Evolutionary conservation across 2,329 filamentous ascomycete species (phyloP).

Genomic region (Colletotrichum sp.): DNA sequence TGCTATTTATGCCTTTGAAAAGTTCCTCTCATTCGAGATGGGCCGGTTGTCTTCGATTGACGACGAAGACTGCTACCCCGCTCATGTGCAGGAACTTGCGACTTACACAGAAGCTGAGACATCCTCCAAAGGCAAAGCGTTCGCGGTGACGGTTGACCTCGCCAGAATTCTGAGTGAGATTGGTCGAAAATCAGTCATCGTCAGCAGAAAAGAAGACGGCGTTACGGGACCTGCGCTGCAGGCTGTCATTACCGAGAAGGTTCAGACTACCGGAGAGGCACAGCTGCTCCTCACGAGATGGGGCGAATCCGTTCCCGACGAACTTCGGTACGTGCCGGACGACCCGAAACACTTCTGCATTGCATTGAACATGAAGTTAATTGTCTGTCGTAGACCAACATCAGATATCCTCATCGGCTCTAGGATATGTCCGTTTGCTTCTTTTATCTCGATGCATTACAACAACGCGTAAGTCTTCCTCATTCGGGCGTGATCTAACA

Average conservation of each 20-base stretch:
- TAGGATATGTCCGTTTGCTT: constrained; percentile 1
- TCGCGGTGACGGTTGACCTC: background rate
- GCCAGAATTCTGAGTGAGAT: constrained; percentile 12
- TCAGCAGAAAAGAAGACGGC: constrained; percentile 4
- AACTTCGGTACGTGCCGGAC: background rate
- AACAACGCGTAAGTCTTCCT: background rate
- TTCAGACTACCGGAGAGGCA: constrained; percentile 9
- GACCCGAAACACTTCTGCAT: background rate
- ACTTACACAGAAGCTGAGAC: background rate
- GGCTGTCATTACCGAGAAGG: constrained; percentile 7
- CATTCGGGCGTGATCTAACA: rapidly evolving
- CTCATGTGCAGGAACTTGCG: background rate
- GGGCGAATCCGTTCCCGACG: constrained; percentile 13
- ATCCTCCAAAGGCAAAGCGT: background rate
- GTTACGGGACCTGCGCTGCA: background rate
- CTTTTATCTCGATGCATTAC: constrained; percentile 8
- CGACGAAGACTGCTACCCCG: constrained; percentile 3
- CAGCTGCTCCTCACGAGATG: constrained; percentile 9
- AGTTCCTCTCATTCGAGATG: constrained; percentile 10
- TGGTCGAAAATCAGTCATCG: background rate
- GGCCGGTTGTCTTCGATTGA: constrained; percentile 8
- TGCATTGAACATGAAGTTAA: background rate
- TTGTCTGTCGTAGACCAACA: background rate
- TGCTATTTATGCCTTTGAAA: constrained; percentile 1
- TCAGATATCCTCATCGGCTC: constrained; percentile 16